Evolutionary conservation across 1,139 yeast genomes (phyloP).

Genomic region (Saccharomyces hybrid): DNA sequence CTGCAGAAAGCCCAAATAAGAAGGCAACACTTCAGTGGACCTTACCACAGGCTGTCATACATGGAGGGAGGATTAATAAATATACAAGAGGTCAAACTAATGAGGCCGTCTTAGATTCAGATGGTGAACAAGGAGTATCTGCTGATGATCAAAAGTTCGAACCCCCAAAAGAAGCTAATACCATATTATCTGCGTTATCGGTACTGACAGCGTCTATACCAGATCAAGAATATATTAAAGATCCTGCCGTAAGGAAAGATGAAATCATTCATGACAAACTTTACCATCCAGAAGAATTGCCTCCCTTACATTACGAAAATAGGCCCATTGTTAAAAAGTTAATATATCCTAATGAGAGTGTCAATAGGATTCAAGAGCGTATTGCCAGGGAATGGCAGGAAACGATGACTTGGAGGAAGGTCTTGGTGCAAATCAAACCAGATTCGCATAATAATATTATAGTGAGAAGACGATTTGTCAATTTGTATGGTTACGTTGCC

Average conservation of each 20-base stretch:
- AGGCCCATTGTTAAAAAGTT: slow-evolving; percentile 22
- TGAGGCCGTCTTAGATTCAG: slow-evolving; percentile 15
- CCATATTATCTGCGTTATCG: slow-evolving; percentile 50
- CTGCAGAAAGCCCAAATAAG: slow-evolving; percentile 28
- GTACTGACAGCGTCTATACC: slow-evolving; percentile 81
- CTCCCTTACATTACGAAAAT: slow-evolving; percentile 39
- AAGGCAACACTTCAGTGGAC: slow-evolving; percentile 24
- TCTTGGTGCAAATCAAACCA: slow-evolving; percentile 73
- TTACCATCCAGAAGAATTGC: slow-evolving; percentile 59
- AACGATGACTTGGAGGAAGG: slow-evolving; percentile 85
- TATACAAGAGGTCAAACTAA: slow-evolving; percentile 31
- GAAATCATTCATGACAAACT: slow-evolving; percentile 74
- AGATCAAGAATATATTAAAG: slow-evolving; percentile 52
- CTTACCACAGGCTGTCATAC: slow-evolving; percentile 20
- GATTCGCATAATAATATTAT: slow-evolving; percentile 94
- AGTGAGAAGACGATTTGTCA: slow-evolving; percentile 81
- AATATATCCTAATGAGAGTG: slow-evolving; percentile 28
- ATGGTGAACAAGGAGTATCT: slow-evolving; percentile 12
- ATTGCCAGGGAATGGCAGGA: slow-evolving; percentile 88
- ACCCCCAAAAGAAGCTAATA: slow-evolving; percentile 49
- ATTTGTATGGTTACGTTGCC: slow-evolving; percentile 96
- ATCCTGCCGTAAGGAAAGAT: slow-evolving; percentile 48
- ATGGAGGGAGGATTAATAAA: slow-evolving; percentile 25
- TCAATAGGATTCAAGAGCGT: slow-evolving; percentile 56
- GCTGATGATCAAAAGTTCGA: slow-evolving; percentile 24